Evolutionary conservation across 2,329 filamentous ascomycete genomes (phyloP), one percentile per base, ranked within the genome.

Genomic region (Arthrinium phaeospermum): DNA sequence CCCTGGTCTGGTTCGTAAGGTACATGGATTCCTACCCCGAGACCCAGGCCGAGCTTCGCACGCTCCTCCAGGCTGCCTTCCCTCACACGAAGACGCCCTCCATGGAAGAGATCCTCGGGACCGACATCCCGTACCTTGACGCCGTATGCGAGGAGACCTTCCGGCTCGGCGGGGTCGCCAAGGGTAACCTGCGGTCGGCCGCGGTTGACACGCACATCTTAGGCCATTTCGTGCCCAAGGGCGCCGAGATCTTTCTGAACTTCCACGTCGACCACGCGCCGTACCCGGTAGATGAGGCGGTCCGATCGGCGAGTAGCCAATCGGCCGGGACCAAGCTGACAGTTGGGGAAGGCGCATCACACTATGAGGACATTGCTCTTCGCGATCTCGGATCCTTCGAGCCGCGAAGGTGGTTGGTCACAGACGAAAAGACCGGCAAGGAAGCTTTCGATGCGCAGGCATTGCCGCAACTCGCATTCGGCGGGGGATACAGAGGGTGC

Each of bases 401-500:
- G 41, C 75, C 75, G n/a, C 71, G 72, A 45, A 67, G 75, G 8
- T 75, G 73, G 73, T 64, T 75, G 5, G 69, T 68, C 13, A n/a
- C 64, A 1, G 73, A 74, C 16, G 72, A 72, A 46, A 24, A 72
- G 7, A 74, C 49, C 8, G 49, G 73, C 1, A 67, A 70, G 1
- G 70, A 74, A 24, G 71, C 68, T 3, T 75, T 76, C 24, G 71
- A 75, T 49, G 24, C 73, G 41, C 47, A 24, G 19, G 73, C 74
- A 5, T 46, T 76, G 4, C 49, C 71, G 12, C 71, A 71, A 37
- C 71, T 72, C 22, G 69, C 73, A 27, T 76, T 76, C 24, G 74
- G 74, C 0, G 74, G 72, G n/a, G 75, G 75, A 3, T n/a, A 51
- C 41, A 74, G 75, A 37, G 75, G 74, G 3, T 76, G 75, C 67